phyloP scores from a whole-genome alignment of 1,284 basidiomycete genomes.

The Uromyces viciae-fabae region DNA sequence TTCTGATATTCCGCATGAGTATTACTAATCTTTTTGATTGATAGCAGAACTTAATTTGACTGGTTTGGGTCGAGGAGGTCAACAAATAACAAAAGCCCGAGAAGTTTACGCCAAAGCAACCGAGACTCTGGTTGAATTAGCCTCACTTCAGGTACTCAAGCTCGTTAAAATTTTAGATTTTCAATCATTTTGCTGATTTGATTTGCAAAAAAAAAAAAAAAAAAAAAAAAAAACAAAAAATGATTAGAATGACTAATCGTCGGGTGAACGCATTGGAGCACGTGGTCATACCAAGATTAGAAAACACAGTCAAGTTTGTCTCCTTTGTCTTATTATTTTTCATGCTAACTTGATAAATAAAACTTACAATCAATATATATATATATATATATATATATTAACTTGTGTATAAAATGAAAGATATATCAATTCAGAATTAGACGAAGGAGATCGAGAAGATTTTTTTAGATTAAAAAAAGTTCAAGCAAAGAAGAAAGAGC shows the following conservation, averaged over 20 bases:
- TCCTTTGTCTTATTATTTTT: neutral
- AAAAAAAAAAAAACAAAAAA: too few relatives aligned
- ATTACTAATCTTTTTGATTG: neutral
- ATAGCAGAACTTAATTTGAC: slow-evolving; percentile 89
- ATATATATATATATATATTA: too few relatives aligned
- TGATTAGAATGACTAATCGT: slow-evolving; percentile 95
- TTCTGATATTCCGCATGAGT: neutral
- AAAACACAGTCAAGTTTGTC: slow-evolving; percentile 79
- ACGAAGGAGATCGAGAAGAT: slow-evolving; percentile 96
- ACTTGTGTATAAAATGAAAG: neutral
- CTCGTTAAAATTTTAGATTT: neutral
- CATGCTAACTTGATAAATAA: neutral
- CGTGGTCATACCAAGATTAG: slow-evolving; percentile 88
- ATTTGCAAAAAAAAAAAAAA: slow-evolving; percentile 59
- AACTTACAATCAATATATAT: too few relatives aligned
- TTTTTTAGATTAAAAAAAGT: slow-evolving; percentile 96
- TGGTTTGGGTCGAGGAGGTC: slow-evolving; percentile 93
- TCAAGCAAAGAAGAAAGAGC: slow-evolving; percentile 87
- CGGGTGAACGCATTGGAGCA: slow-evolving; percentile 99
- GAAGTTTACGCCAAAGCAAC: slow-evolving; percentile 97
- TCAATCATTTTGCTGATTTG: neutral
- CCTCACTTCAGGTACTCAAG: slow-evolving; percentile 65
- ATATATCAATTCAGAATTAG: slow-evolving; percentile 82
- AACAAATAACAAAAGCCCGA: slow-evolving; percentile 86
- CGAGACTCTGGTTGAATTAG: slow-evolving; percentile 92